These are phyloP conservation scores for Pichia scutulata DNA, from an alignment of 805 yeast genomes.

Conservation along the genomic window DNA sequence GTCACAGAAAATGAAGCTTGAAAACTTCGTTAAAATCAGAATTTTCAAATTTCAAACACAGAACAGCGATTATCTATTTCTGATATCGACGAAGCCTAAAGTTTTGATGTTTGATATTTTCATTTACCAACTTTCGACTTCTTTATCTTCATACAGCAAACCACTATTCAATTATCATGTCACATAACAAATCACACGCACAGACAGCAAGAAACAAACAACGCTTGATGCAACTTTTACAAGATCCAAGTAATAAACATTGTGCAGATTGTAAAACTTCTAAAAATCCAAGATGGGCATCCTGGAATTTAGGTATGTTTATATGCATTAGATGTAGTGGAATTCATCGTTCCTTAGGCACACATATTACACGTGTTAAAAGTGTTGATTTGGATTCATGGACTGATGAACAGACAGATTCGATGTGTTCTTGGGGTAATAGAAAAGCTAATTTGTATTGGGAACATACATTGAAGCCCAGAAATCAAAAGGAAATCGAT, in stretches of 20 bases:
- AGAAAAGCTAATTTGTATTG: conserved; percentile 69
- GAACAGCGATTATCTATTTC: background rate
- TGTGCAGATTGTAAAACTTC: conserved; percentile 92
- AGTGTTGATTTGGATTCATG: conserved; percentile 93
- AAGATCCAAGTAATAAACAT: conserved; percentile 64
- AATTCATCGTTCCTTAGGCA: conserved; percentile 90
- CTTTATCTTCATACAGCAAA: background rate
- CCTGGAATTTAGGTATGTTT: conserved; percentile 91
- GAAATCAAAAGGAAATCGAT: conserved; percentile 1
- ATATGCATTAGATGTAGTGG: conserved; percentile 95
- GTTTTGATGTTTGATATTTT: background rate
- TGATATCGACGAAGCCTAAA: background rate
- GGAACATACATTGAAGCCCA: conserved; percentile 50
- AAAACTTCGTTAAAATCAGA: background rate
- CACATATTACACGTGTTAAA: conserved; percentile 88
- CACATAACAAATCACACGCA: conserved; percentile 15
- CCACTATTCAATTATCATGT: conserved; percentile 4
- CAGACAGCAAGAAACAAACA: conserved; percentile 49
- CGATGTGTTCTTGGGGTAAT: conserved; percentile 85
- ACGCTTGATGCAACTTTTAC: conserved; percentile 65
- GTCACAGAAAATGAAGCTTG: background rate
- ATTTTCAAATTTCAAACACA: no score
- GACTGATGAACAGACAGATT: conserved; percentile 86
- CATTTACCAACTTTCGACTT: background rate
- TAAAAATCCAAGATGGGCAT: conserved; percentile 95